These are phyloP conservation scores for Lecanicillium sp. DNA, from an alignment of 2,329 filamentous ascomycete species.

Conservation along the genomic window DNA sequence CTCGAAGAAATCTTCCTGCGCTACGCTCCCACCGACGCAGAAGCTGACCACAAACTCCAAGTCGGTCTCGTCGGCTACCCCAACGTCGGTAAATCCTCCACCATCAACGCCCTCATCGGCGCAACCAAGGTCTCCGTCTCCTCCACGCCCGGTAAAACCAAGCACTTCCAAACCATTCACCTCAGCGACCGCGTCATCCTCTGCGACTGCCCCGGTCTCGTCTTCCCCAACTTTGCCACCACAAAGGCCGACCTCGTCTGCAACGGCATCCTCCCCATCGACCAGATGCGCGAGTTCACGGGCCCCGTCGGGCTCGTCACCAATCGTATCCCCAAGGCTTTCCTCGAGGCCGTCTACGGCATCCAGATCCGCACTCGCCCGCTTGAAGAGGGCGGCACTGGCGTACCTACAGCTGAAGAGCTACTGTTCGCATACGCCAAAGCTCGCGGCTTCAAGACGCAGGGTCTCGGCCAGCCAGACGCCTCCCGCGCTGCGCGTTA, in stretches of 20 bases:
- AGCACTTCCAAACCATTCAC: constrained; percentile 98
- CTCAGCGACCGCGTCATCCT: constrained; percentile 82
- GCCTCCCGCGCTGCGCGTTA: constrained; percentile 85
- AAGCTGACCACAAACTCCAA: constrained; percentile 59
- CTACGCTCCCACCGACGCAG: constrained; percentile 49
- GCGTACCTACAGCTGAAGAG: constrained; percentile 75
- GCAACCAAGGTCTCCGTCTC: constrained; percentile 98
- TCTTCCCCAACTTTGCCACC: constrained; percentile 95
- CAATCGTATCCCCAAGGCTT: constrained; percentile 74
- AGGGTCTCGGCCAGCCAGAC: constrained; percentile 83
- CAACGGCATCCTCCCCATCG: constrained; percentile 90
- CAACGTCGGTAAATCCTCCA: constrained; percentile 98
- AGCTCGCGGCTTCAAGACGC: constrained; percentile 83
- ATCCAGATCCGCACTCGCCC: constrained; percentile 78
- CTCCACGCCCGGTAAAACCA: constrained; percentile 94
- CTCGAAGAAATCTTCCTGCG: constrained; percentile 80
- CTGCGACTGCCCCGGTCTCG: constrained; percentile 96
- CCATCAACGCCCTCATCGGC: constrained; percentile 97
- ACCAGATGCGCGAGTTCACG: constrained; percentile 88
- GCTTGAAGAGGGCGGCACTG: constrained; percentile 86
- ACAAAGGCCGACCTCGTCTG: constrained; percentile 96
- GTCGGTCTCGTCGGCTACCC: constrained; percentile 96
- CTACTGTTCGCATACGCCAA: constrained; percentile 77
- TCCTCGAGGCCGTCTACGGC: constrained; percentile 89
- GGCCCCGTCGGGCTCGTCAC: constrained; percentile 80